A percentile compares a stretch with the other conserved stretches of the same genome.
phyloP scores from a whole-genome alignment of 352 stramenopile species.

The Blastocystis hominis region DNA sequence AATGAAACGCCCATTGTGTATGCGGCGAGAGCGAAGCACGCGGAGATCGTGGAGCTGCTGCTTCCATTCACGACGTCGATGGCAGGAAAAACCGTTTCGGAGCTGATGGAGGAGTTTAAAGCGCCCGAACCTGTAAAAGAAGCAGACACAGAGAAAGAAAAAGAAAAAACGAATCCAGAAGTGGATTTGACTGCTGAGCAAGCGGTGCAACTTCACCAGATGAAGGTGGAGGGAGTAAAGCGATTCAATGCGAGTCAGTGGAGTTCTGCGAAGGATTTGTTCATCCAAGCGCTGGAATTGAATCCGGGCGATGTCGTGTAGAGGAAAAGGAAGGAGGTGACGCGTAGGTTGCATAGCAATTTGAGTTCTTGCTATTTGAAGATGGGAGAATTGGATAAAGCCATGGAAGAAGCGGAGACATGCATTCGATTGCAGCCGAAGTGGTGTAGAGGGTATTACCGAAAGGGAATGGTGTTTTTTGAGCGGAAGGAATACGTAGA shows the following conservation, averaged over 20 bases:
- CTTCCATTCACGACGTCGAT: background rate
- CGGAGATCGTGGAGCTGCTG: background rate
- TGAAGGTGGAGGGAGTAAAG: conserved; percentile 1
- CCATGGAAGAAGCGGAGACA: conserved; percentile 46
- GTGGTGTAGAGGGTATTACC: conserved; percentile 42
- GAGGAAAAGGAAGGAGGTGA: background rate
- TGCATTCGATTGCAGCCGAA: conserved; percentile 36
- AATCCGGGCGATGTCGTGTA: conserved; percentile 44
- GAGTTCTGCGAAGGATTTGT: conserved; percentile 13
- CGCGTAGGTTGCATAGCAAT: conserved; percentile 49
- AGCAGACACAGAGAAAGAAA: background rate
- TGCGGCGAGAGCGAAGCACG: background rate
- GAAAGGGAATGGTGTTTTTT: conserved; percentile 56
- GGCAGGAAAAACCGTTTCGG: background rate
- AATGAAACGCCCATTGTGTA: background rate
- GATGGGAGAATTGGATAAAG: background rate
- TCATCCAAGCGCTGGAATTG: conserved; percentile 9
- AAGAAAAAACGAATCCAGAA: background rate
- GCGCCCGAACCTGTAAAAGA: background rate
- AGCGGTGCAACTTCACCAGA: background rate
- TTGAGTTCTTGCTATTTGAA: conserved; percentile 28
- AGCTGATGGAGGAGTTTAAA: background rate
- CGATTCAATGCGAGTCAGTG: conserved; percentile 34
- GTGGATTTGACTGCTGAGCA: background rate
- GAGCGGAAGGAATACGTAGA: conserved; percentile 23